Percentiles rank a stretch among this genome's conserved stretches.
Evolutionary conservation across 768 basidiomycete genomes (phyloP).

Genomic region (Xerocomus potaroensis): DNA sequence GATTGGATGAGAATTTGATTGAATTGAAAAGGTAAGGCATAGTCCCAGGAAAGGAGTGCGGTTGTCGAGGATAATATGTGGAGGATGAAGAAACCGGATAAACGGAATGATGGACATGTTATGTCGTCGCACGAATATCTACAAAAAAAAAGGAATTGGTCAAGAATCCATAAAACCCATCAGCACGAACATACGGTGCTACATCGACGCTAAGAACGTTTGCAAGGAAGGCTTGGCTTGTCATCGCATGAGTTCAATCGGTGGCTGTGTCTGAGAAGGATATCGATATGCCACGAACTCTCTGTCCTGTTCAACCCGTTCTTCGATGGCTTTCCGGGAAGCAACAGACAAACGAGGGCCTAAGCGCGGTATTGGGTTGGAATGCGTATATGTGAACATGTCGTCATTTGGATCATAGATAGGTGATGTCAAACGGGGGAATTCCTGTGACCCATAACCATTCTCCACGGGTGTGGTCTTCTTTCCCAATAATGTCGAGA

Average conservation of each 20-base stretch:
- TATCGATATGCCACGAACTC: slow-evolving; percentile 88
- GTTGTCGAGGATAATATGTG: slow-evolving; percentile 16
- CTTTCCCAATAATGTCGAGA: slow-evolving; percentile 64
- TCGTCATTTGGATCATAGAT: slow-evolving; percentile 50
- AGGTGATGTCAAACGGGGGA: slow-evolving; percentile 45
- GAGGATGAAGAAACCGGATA: slow-evolving; percentile 12
- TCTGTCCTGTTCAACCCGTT: slow-evolving; percentile 77
- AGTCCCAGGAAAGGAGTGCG: slow-evolving; percentile 26
- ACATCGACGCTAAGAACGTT: slow-evolving; percentile 1
- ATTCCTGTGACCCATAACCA: slow-evolving; percentile 40
- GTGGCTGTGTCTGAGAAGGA: slow-evolving; percentile 67
- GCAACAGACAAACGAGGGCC: slow-evolving; percentile 57
- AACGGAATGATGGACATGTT: slow-evolving; percentile 19
- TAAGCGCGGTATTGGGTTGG: slow-evolving; percentile 46
- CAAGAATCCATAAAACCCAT: slow-evolving; percentile 6
- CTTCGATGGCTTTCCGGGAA: slow-evolving; percentile 69
- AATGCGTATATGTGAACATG: slow-evolving; percentile 40
- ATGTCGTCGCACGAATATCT: slow-evolving; percentile 14
- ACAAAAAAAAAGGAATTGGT: slow-evolving; percentile 14
- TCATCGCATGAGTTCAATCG: slow-evolving; percentile 56
- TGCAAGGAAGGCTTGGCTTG: not conserved
- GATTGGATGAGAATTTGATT: slow-evolving; percentile 13
- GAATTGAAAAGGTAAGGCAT: slow-evolving; percentile 15
- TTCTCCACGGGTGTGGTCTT: slow-evolving; percentile 31
- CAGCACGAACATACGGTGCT: slow-evolving; percentile 2